Evolutionary conservation across 345 rosid species (phyloP).

Genomic region (Hypericum androsaemum): DNA sequence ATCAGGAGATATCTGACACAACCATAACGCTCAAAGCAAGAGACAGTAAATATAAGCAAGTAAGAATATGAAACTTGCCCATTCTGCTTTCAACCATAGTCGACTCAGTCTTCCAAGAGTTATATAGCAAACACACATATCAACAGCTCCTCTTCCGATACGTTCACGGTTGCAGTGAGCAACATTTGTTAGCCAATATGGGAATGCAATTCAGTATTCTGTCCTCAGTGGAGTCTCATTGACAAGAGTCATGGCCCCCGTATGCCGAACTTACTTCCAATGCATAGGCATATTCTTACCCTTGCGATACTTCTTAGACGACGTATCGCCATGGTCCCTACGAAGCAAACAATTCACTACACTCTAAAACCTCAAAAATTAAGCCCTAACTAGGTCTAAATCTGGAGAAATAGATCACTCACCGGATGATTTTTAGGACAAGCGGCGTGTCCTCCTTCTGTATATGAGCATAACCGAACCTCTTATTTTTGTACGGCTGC

Average conservation of each 20-base stretch:
- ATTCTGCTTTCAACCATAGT: constrained; percentile 98
- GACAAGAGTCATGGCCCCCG: constrained; percentile 94
- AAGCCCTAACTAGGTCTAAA: not conserved
- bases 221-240: constrained; percentile 98
- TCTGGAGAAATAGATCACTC: constrained; percentile 5
- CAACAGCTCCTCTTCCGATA: constrained; percentile 96
- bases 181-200: constrained; percentile 99
- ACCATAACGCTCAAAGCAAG: not conserved
- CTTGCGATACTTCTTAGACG: constrained; percentile 89
- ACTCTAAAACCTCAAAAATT: too few relatives aligned
- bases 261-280: constrained; percentile 98
- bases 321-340: constrained; percentile 99
- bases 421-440: constrained; percentile 90
- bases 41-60: not conserved
- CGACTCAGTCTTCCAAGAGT: constrained; percentile 94
- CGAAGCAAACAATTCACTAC: too few relatives aligned
- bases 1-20: not conserved
- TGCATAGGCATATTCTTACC: constrained; percentile 99
- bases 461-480: constrained; percentile 91
- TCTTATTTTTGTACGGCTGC: constrained; percentile 80
- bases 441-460: constrained; percentile 99
- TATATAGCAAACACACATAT: constrained; percentile 93
- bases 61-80: constrained; percentile 44
- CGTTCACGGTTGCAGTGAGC: constrained; percentile 99
- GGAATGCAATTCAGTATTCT: constrained; percentile 90